Evolutionary conservation across 306 rosid genomes (phyloP).

Genomic region (Quercus dentata): DNA sequence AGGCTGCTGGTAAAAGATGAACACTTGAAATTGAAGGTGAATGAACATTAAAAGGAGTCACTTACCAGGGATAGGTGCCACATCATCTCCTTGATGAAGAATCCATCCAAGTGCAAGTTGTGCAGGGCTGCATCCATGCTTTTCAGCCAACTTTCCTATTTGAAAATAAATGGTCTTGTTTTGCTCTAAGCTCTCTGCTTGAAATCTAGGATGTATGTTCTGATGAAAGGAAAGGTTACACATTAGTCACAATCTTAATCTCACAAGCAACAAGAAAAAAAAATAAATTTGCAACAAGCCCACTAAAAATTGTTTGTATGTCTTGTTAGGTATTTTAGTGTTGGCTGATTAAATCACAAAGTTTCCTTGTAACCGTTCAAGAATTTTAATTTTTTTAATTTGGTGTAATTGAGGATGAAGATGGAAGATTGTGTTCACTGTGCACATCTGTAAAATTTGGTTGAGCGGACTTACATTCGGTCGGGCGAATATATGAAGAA

Average conservation of each 20-base stretch:
- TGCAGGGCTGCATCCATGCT: conserved; percentile 46
- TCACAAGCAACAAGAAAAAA: conserved; percentile 3
- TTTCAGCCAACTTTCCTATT: conserved; percentile 49
- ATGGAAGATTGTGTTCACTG: too few species aligned
- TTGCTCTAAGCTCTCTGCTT: conserved; percentile 56
- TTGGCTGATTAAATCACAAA: too few species aligned
- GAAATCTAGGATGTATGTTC: conserved; percentile 52
- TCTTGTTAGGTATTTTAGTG: too few species aligned
- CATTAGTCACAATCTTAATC: background rate
- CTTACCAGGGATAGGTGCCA: conserved; percentile 75
- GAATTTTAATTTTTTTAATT: too few species aligned
- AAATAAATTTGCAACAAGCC: background rate
- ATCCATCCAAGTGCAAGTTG: conserved; percentile 74
- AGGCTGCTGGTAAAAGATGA: background rate
- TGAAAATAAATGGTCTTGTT: conserved; percentile 47
- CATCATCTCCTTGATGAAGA: conserved; percentile 56
- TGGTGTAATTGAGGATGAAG: too few species aligned
- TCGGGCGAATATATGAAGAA: too few species aligned
- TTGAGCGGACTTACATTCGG: too few species aligned
- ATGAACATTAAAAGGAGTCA: background rate
- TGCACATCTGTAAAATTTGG: too few species aligned
- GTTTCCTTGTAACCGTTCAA: too few species aligned
- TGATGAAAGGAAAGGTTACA: conserved; percentile 20
- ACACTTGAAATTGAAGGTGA: background rate
- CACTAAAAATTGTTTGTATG: background rate